Base-by-base conservation (phyloP, 805 yeast species). In the Saturnispora dispora region DNA sequence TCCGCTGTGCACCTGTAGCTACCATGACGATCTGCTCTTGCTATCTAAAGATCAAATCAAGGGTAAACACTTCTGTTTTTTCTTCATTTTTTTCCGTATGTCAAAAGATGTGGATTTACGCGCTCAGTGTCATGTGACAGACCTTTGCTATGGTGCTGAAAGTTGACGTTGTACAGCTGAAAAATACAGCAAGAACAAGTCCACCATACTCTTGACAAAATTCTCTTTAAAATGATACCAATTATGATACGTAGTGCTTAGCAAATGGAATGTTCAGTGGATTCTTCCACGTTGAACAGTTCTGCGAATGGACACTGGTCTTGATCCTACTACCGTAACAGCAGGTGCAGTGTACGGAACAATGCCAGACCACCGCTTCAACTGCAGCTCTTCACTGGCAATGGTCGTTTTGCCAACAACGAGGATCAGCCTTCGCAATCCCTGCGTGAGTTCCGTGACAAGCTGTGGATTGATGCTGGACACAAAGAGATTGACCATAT, bases 401-500 rank as follows among this genome's bases (percentile, higher is more conserved):
- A 83, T 65, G 46, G 82, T 87, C 0, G 85, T 78, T 43, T 79
- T 76, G 1, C 88, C 89, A 55, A 84, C 75, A 1, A 78, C 71
- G 2, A 86, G 50, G 0, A 85, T 54, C 50, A 67, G 11, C 55
- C 69, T 53, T 54, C 60, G 58, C 1, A 59, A 63, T 3, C 51
- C 51, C 6, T 13, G 18, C 9, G 39, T 41, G n/a, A 41, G 13
- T 4, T 61, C 61, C 15, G 67, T 58, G 0, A 43, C 33, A 22
- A 61, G 51, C 8, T 44, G 40, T 7, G 56, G 18, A 1, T 61
- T 35, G 2, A 69, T 11, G 1, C 45, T 18, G 0, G 50, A 17
- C 1, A 47, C 39, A 57, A 85, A 81, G 1, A 88, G 47, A 52
- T 84, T 81, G 43, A 85, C 58, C 15, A 67, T 55, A 9, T 68